phyloP scores from a whole-genome alignment of 805 yeast species.

The Wickerhamiella azymoides region DNA sequence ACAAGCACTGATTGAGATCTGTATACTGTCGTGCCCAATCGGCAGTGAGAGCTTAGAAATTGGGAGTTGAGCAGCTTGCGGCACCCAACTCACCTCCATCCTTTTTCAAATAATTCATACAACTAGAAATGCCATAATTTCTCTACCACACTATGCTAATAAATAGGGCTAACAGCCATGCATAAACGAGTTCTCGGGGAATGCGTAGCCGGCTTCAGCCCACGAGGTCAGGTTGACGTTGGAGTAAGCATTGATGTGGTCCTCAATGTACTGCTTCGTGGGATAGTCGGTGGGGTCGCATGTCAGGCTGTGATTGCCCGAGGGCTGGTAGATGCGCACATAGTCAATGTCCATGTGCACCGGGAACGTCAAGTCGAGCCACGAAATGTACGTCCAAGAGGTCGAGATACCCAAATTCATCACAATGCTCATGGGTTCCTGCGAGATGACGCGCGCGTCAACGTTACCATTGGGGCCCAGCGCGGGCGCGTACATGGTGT shows the following conservation, averaged over 20 bases:
- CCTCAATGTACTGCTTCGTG: conserved; percentile 65
- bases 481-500: conserved; percentile 58
- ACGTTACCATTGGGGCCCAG: conserved; percentile 85
- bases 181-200: conserved; percentile 49
- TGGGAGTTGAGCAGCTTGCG: too few relatives aligned
- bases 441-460: conserved; percentile 64
- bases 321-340: conserved; percentile 82
- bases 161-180: conserved; percentile 30
- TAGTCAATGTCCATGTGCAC: conserved; percentile 62
- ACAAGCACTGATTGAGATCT: too few relatives aligned
- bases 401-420: conserved; percentile 82
- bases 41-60: too few relatives aligned
- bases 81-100: too few relatives aligned
- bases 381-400: conserved; percentile 88
- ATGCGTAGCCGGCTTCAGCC: conserved; percentile 56
- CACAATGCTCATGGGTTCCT: conserved; percentile 87
- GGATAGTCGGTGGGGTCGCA: conserved; percentile 86
- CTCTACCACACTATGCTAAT: too few relatives aligned
- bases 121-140: too few relatives aligned
- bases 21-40: too few relatives aligned
- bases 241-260: conserved; percentile 54
- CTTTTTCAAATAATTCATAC: too few relatives aligned
- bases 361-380: conserved; percentile 71
- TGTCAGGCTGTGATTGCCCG: conserved; percentile 41
- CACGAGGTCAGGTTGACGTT: conserved; percentile 62